Conservation (phyloP, 768 basidiomycete species). For the Leucogyrophana mollusca region DNA sequence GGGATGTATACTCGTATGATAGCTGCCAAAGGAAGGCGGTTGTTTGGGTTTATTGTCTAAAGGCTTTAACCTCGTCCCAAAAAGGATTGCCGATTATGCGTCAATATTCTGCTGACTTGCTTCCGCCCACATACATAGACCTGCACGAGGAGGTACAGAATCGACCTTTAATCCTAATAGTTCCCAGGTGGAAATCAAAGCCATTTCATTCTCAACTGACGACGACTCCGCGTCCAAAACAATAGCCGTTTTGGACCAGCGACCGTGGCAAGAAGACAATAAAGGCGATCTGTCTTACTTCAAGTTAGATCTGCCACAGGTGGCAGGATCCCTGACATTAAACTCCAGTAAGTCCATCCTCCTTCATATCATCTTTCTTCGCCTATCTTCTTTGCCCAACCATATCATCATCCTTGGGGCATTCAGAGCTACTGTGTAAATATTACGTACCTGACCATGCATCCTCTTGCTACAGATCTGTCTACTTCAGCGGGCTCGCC, state of each 20-base stretch:
- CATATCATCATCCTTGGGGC: not conserved
- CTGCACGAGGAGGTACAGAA: too few relatives aligned
- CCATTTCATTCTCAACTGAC: conserved; percentile 7
- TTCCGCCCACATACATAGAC: conserved; percentile 2
- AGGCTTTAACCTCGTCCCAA: conserved; percentile 11
- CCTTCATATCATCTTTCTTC: not conserved
- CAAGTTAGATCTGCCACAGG: conserved; percentile 6
- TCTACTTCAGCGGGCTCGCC: conserved; percentile 16
- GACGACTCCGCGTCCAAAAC: conserved; percentile 3
- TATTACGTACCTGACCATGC: conserved; percentile 1
- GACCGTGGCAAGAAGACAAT: conserved; percentile 10
- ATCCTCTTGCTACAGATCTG: conserved; percentile 12
- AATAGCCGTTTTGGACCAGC: conserved; percentile 11
- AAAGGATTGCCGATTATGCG: conserved; percentile 2
- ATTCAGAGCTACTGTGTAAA: not conserved
- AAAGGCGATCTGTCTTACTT: conserved; percentile 9
- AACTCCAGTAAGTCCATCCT: conserved; percentile 8
- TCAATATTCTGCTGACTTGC: not conserved
- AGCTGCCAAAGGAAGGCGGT: conserved; percentile 1
- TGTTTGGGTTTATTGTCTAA: conserved; percentile 21
- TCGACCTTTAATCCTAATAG: not conserved
- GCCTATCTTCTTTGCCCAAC: not conserved
- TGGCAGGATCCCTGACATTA: conserved; percentile 8
- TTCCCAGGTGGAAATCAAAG: conserved; percentile 2
- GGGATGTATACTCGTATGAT: too few relatives aligned